phyloP scores from a whole-genome alignment of 2,329 filamentous ascomycete genomes.

The Diplodia intermedia region DNA sequence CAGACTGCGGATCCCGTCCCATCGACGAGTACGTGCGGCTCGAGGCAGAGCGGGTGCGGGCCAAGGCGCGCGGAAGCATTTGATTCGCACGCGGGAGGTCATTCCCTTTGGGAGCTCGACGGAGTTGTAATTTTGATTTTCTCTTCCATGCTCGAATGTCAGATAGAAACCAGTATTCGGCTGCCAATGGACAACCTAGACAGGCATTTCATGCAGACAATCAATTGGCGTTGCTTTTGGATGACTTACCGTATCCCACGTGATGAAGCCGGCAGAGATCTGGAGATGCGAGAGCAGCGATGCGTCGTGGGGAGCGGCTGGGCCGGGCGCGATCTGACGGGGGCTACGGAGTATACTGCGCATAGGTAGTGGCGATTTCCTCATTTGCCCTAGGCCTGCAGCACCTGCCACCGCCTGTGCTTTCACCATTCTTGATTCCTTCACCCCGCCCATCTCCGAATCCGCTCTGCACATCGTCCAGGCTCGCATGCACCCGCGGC shows the following conservation, averaged over 20 bases:
- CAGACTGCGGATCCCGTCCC: constrained; percentile 7
- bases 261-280: too few species aligned
- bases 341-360: constrained; percentile 18
- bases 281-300: too few species aligned
- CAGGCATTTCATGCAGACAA: background rate
- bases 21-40: constrained; percentile 35
- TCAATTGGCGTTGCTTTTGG: too few species aligned
- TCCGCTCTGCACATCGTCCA: background rate
- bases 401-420: background rate
- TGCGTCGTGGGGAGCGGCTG: background rate
- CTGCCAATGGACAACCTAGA: too few species aligned
- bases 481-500: too few species aligned
- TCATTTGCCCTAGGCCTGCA: background rate
- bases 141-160: too few species aligned
- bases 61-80: background rate
- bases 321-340: background rate
- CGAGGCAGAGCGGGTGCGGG: background rate
- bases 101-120: too few species aligned
- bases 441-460: too few species aligned
- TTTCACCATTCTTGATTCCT: too few species aligned
- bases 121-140: too few species aligned
- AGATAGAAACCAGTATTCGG: too few species aligned
- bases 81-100: background rate
- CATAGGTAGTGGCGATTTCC: background rate
- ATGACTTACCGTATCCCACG: too few species aligned